phyloP scores from a whole-genome alignment of 495 filamentous ascomycete genomes.

The Xeromyces bisporus region DNA sequence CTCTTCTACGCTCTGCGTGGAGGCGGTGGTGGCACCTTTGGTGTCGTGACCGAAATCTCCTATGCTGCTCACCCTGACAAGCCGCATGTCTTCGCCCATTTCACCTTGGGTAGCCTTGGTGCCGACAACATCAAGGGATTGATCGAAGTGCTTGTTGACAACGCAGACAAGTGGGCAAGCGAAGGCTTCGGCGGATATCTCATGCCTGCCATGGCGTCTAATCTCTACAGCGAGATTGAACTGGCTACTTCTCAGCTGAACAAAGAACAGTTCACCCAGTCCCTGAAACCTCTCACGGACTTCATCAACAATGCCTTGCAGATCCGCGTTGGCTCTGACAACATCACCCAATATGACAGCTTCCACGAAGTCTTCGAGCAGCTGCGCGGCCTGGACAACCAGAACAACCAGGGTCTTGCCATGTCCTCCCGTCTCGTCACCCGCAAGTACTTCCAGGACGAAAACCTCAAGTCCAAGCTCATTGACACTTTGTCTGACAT shows the following conservation, averaged over 20 bases:
- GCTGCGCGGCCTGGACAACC: no score
- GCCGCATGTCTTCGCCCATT: slow-evolving; percentile 12
- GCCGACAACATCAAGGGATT: slow-evolving; percentile 6
- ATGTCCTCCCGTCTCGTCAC: no score
- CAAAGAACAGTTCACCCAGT: slow-evolving; percentile 1
- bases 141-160: slow-evolving; percentile 16
- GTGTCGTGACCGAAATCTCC: slow-evolving; percentile 21
- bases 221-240: neutral
- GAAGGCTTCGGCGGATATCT: slow-evolving; percentile 30
- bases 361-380: no score
- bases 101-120: slow-evolving; percentile 15
- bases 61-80: slow-evolving; percentile 13
- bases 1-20: slow-evolving; percentile 41
- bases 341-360: no score
- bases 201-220: slow-evolving; percentile 2
- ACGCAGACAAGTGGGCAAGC: slow-evolving; percentile 20
- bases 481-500: no score
- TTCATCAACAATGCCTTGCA: no score
- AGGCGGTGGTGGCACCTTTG: slow-evolving; percentile 37
- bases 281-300: no score
- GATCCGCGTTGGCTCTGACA: no score
- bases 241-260: slow-evolving; percentile 6
- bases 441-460: no score
- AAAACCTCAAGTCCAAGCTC: no score
- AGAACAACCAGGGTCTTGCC: no score